Percentiles rank a stretch among this genome's conserved stretches.
Conservation (phyloP, 106 monocot genomes). For the Platanthera guangdongensis region DNA sequence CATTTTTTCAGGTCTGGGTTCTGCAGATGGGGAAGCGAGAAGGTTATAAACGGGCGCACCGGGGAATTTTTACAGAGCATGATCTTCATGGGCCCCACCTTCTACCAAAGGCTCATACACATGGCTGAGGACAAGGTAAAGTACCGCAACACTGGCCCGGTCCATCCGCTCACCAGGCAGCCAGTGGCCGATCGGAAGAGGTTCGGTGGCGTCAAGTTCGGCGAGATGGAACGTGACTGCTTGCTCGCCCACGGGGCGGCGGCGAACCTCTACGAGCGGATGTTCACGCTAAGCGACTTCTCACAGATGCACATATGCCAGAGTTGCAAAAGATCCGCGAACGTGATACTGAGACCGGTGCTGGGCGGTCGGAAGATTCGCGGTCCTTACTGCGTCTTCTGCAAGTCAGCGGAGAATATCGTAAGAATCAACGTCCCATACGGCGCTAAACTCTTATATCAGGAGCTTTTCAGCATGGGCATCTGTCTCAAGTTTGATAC, state of each 20-base stretch:
- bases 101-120: slow-evolving; percentile 89
- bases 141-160: slow-evolving; percentile 89
- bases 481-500: slow-evolving; percentile 87
- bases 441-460: slow-evolving; percentile 84
- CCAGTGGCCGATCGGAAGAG: slow-evolving; percentile 85
- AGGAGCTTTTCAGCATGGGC: slow-evolving; percentile 95
- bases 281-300: slow-evolving; percentile 85
- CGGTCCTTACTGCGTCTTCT: slow-evolving; percentile 75
- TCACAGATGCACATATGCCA: slow-evolving; percentile 87
- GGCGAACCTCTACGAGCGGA: slow-evolving; percentile 81
- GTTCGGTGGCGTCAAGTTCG: slow-evolving; percentile 87
- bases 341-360: slow-evolving; percentile 62
- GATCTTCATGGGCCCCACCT: slow-evolving; percentile 93
- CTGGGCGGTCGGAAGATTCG: slow-evolving; percentile 55
- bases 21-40: slow-evolving; percentile 82
- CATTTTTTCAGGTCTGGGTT: slow-evolving; percentile 51
- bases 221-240: slow-evolving; percentile 99
- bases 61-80: slow-evolving; percentile 67
- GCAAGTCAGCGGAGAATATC: slow-evolving; percentile 74
- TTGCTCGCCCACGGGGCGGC: slow-evolving; percentile 90
- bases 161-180: slow-evolving; percentile 88
- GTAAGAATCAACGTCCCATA: slow-evolving; percentile 78
- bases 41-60: slow-evolving; percentile 58
- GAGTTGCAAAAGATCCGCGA: slow-evolving; percentile 51
- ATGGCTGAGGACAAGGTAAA: slow-evolving; percentile 99